A percentile compares a stretch with the other conserved stretches of the same genome.
Conservation (phyloP, 2,329 filamentous ascomycete genomes). For the Drechslerella stenobrocha region DNA sequence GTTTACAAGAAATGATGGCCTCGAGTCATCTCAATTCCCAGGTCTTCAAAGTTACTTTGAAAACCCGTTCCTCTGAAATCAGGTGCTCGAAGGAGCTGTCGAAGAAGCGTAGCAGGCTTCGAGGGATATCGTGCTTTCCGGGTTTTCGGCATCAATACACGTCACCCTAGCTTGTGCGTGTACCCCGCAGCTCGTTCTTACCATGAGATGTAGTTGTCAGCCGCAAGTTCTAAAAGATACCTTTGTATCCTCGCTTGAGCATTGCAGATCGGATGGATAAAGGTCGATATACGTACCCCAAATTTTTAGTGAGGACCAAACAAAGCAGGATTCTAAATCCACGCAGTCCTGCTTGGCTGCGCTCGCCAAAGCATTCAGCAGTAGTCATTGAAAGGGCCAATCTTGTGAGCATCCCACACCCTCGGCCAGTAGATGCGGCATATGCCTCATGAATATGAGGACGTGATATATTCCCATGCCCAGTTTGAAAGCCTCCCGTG, state of each 20-base stretch:
- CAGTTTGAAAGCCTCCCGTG: constrained; percentile 56
- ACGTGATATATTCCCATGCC: constrained; percentile 57
- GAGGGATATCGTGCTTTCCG: constrained; percentile 57
- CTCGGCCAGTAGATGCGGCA: constrained; percentile 53
- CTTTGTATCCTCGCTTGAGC: background rate
- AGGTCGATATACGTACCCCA: constrained; percentile 53
- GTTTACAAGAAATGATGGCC: too few relatives aligned
- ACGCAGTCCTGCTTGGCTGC: constrained; percentile 56
- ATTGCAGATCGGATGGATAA: too few relatives aligned
- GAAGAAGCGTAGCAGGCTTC: constrained; percentile 54
- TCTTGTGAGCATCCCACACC: constrained; percentile 56
- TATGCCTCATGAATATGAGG: constrained; percentile 58
- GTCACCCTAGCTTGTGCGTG: constrained; percentile 57
- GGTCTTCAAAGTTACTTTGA: background rate
- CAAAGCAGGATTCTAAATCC: constrained; percentile 57
- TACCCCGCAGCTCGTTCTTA: constrained; percentile 57
- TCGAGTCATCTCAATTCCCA: background rate
- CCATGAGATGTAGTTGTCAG: constrained; percentile 11
- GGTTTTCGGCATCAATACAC: constrained; percentile 57
- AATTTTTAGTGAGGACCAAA: constrained; percentile 58
- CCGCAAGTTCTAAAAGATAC: background rate
- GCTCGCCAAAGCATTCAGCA: constrained; percentile 56
- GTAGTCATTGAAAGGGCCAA: constrained; percentile 57
- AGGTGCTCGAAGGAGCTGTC: constrained; percentile 54
- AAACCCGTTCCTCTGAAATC: constrained; percentile 48